Evolutionary conservation across 139 green algal species (phyloP), one percentile per base, ranked within the genome.

Genomic region (Asterochloris erici): DNA sequence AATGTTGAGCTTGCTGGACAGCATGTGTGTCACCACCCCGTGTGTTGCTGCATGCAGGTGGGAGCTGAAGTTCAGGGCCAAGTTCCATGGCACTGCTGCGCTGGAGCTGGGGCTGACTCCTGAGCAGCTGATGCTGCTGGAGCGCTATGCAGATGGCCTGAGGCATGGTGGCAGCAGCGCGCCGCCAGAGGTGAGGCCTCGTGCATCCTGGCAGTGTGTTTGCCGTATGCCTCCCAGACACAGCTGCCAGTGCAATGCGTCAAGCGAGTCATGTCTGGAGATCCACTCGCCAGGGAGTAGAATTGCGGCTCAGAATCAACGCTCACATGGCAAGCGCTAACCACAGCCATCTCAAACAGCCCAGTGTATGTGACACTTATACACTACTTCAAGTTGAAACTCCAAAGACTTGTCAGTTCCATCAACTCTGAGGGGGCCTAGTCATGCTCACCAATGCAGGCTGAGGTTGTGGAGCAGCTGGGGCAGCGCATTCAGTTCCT

Each of bases 1-100:
- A 6, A 54, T 54, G 6, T n/a, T 54, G 38, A 54, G 38, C 38
- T 54, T 54, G 38, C 38, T 54, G 38, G 38, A 54, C 4, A 54
- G 38, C 6, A 54, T 54, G 38, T 2, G 38, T 54, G 38, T 54
- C 38, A 54, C 38, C 38, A 10, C 38, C 2, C 38, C 38, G 38
- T 54, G 4, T 54, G 38, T 2, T 54, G 38, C 38, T 54, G 38
- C 6, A 6, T 54, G 38, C 38, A 54, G 38, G 38, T 54, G 90
- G 74, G 91, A 96, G 81, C 85, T 95, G 69, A 92, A 93, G 81
- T 95, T 95, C 88, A 81, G 91, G 15, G 91, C 90, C 77, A 96
- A 95, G 87, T 94, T 90, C 85, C 89, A 95, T 69, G 92, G 93
- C 1, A 83, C 90, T 83, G 38, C 86, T 26, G 92, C 93, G 63